Evolutionary conservation across 768 basidiomycete species (phyloP), one percentile per base, ranked within the genome.

Genomic region (Boletus sp.): DNA sequence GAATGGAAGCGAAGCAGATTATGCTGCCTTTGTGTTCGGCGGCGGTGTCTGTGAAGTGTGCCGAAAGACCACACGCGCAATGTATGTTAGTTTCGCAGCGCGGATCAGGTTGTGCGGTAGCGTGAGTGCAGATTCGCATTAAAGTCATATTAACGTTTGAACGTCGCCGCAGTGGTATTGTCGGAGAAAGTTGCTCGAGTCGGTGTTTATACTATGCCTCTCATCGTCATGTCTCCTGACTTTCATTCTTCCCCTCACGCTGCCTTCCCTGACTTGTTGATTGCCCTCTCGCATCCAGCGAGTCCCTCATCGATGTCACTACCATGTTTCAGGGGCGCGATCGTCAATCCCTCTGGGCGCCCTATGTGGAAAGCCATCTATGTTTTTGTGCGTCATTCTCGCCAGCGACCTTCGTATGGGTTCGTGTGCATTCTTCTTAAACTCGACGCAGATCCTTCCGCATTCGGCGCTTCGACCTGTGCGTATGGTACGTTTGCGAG

Each of bases 21-120:
- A 83, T 64, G 84, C 83, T n/a, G 80, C 85, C 0, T 80, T 87
- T 51, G 55, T 88, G 23, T 89, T 85, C 53, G 81, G 82, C 58
- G 66, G 67, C 0, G 84, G 85, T 0, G 17, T 55, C 2, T 90
- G 88, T 58, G 78, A 79, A 64, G 83, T 86, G 53, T 84, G 86
- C 60, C 46, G 54, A 14, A 67, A 68, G 47, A 15, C 49, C 8
- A 79, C 77, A 0, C 67, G 63, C 4, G 54, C 56, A 6, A 69
- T 74, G 63, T 83, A 76, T 58, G 50, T 51, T 2, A 83, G 83
- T 13, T 86, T 81, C 58, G 71, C 79, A 1, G 60, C 81, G 3
- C 70, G 75, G 27, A 53, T 78, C 25, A 73, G 79, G 35, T 43
- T 84, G 9, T 87, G 85, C 56, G 55, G 64, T 1, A 62, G 52